These are phyloP conservation scores for Rosa persica DNA, from an alignment of 306 rosid species.

Conservation along the genomic window DNA sequence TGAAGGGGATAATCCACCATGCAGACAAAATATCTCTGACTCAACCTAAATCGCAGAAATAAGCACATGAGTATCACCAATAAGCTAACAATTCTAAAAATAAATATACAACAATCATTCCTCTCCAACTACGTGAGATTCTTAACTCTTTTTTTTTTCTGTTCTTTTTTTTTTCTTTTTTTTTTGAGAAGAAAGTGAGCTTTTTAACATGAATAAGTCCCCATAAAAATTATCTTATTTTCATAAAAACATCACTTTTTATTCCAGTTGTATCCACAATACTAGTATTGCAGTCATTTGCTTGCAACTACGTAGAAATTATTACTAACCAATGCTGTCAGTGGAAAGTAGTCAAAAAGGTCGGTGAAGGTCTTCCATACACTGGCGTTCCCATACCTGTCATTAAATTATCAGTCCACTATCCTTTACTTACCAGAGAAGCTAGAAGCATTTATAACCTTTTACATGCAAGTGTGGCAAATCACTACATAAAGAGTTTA, in stretches of 20 bases:
- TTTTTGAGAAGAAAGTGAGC: too few relatives aligned
- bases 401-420: constrained; percentile 21
- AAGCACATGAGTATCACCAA: constrained; percentile 21
- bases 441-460: constrained; percentile 4
- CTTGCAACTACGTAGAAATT: not conserved
- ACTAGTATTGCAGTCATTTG: not conserved
- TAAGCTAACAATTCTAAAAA: constrained; percentile 17
- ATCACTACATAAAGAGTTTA: not conserved
- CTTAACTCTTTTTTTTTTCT: too few relatives aligned
- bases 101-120: constrained; percentile 4
- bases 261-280: not conserved
- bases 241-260: not conserved
- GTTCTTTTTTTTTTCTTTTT: too few relatives aligned
- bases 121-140: constrained; percentile 7
- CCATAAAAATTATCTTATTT: not conserved
- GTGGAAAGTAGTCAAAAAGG: constrained; percentile 94
- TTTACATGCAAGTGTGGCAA: constrained; percentile 3
- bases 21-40: constrained; percentile 96
- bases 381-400: constrained; percentile 95
- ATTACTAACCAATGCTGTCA: constrained; percentile 96
- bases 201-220: not conserved
- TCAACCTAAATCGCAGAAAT: constrained; percentile 63
- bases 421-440: constrained; percentile 22
- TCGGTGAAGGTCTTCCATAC: constrained; percentile 99
- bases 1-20: constrained; percentile 98